Evolutionary conservation across 1,139 yeast genomes (phyloP).

Genomic region (Diutina mesorugosa): DNA sequence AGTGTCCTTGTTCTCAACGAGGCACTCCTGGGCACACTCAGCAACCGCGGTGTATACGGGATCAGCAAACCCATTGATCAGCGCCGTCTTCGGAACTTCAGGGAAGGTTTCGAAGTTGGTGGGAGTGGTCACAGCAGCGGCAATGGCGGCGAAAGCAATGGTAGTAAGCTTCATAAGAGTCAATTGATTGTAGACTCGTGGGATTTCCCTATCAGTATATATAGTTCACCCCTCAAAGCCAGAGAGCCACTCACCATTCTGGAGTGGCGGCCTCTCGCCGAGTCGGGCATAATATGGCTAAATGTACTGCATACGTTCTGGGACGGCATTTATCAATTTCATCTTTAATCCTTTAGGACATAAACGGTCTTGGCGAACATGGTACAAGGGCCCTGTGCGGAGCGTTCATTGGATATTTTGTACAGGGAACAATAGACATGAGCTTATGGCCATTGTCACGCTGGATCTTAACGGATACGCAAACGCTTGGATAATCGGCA

Average conservation of each 20-base stretch:
- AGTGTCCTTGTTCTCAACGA: neutral
- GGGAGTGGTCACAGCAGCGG: neutral
- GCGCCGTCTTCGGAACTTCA: neutral
- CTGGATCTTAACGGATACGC: neutral
- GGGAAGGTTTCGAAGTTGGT: conserved; percentile 1
- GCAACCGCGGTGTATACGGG: conserved; percentile 1
- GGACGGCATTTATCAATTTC: neutral
- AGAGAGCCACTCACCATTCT: neutral
- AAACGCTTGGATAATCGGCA: too few relatives aligned
- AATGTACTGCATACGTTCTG: neutral
- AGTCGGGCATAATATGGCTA: neutral
- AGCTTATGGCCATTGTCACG: neutral
- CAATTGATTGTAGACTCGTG: neutral
- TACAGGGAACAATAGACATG: neutral
- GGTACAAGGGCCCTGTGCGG: neutral
- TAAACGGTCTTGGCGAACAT: neutral
- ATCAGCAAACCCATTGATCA: conserved; percentile 1
- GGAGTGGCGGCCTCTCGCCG: neutral
- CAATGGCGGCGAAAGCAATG: neutral
- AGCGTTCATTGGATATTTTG: neutral
- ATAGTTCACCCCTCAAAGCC: neutral
- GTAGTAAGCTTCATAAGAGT: neutral
- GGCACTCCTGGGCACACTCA: neutral
- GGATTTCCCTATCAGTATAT: neutral
- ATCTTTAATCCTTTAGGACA: neutral